Conservation (phyloP, 2,329 filamentous ascomycete genomes). For the Ciborinia camelliae region DNA sequence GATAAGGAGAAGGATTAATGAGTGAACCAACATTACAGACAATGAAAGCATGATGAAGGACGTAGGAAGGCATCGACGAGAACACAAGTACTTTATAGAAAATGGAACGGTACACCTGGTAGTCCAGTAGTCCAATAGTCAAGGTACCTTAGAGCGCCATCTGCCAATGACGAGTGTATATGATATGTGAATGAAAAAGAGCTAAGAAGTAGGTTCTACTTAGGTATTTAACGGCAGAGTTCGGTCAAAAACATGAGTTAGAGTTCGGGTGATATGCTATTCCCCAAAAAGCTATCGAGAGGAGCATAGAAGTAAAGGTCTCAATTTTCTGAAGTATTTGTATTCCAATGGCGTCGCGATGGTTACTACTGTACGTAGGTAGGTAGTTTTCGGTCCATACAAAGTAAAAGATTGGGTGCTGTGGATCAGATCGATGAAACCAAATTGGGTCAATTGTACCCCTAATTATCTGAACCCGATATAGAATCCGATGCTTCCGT, state of each 20-base stretch:
- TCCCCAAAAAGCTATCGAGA: background rate
- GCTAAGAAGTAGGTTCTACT: background rate
- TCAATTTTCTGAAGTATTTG: background rate
- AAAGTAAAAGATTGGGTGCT: background rate
- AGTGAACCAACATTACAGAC: background rate
- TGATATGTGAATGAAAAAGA: background rate
- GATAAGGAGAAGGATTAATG: background rate
- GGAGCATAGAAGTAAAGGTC: background rate
- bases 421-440: background rate
- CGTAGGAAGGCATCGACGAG: background rate
- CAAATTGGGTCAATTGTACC: slow-evolving; percentile 3
- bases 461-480: background rate
- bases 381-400: background rate
- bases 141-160: background rate
- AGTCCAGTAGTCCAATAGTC: too few species aligned
- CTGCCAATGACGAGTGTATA: background rate
- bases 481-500: background rate
- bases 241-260: background rate
- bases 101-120: background rate
- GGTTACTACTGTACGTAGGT: too few species aligned
- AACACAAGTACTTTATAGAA: background rate
- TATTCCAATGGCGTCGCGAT: background rate
- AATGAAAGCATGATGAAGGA: background rate
- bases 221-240: background rate
- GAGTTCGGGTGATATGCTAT: background rate